Conservation (phyloP, 495 filamentous ascomycete species). For the Xylaria curta region DNA sequence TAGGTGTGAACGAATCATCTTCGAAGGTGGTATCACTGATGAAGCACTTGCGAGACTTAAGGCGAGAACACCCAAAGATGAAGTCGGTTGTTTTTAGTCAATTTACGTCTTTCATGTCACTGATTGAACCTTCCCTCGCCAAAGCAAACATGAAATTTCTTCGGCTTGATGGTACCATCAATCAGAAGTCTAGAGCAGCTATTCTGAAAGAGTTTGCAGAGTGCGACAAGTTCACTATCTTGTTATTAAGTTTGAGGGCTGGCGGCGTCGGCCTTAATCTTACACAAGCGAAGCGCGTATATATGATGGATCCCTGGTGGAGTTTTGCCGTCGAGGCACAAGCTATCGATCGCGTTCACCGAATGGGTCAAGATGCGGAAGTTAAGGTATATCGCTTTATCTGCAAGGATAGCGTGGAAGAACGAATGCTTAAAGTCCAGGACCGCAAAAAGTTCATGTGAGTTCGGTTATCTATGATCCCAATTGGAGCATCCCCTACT, state of each 20-base stretch:
- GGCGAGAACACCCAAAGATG: constrained; percentile 64
- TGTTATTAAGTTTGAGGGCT: constrained; percentile 85
- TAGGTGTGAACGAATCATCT: constrained; percentile 74
- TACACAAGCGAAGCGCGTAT: constrained; percentile 85
- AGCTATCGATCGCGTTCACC: constrained; percentile 97
- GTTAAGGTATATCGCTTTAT: constrained; percentile 88
- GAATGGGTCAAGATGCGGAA: constrained; percentile 91
- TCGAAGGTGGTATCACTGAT: constrained; percentile 86
- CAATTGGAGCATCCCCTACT: constrained; percentile 17
- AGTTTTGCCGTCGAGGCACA: constrained; percentile 96
- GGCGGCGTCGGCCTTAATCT: constrained; percentile 95
- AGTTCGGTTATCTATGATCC: constrained; percentile 45
- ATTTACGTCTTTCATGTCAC: constrained; percentile 94
- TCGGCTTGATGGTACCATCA: constrained; percentile 89
- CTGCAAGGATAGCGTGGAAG: constrained; percentile 88
- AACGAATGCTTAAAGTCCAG: constrained; percentile 91
- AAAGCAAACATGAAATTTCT: constrained; percentile 76
- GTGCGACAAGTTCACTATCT: constrained; percentile 59
- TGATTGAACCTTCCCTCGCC: constrained; percentile 79
- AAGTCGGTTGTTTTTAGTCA: constrained; percentile 96
- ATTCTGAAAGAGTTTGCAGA: constrained; percentile 75
- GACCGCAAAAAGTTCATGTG: constrained; percentile 95
- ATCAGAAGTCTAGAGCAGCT: constrained; percentile 79
- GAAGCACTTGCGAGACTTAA: constrained; percentile 70
- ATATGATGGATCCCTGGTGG: constrained; percentile 99